Evolutionary conservation across 805 yeast species (phyloP), one percentile per base, ranked within the genome.

Genomic region (Komagataella pastoris): DNA sequence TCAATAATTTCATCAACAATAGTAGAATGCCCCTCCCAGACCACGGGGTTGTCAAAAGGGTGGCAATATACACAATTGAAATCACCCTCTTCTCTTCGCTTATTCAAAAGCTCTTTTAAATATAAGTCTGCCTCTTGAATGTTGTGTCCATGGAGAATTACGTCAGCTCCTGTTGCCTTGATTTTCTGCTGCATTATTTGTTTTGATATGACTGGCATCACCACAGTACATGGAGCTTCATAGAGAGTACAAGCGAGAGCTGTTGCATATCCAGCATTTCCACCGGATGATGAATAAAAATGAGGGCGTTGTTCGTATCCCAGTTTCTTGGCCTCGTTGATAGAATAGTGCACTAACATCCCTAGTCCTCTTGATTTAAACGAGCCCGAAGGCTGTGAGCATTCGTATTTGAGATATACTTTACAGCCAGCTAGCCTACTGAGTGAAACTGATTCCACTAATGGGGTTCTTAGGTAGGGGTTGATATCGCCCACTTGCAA

Each of bases 321-420:
- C 3, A 64, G 50, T 2, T 40, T 48, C 24, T 59, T 56, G 1
- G 71, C 69, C 17, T 57, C 56, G 2, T 58, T 60, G 1, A 72
- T 61, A 6, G 68, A 63, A 12, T 59, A 56, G n/a, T 62, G 58
- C 40, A 78, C 69, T 47, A 75, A 64, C 53, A 75, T 59, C 5
- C 82, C 81, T 24, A 79, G 67, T 0, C 83, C 83, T 57, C 83
- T 65, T 18, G 77, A 65, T 61, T 79, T 79, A 65, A 78, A 79
- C 52, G 79, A 73, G 0, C 82, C 82, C 10, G 79, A 70, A 5
- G 83, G 83, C 57, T 79, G 83, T 30, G 72, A 68, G 50, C 65
- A 68, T 56, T 79, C 83, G 54, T 73, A 70, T 55, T 79, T 79
- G n/a, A 48, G 36, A n/a, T 36, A 30, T 44, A 48, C 49, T 19